Base-by-base conservation (phyloP, 768 basidiomycete species). In the Lyophyllum decastes region DNA sequence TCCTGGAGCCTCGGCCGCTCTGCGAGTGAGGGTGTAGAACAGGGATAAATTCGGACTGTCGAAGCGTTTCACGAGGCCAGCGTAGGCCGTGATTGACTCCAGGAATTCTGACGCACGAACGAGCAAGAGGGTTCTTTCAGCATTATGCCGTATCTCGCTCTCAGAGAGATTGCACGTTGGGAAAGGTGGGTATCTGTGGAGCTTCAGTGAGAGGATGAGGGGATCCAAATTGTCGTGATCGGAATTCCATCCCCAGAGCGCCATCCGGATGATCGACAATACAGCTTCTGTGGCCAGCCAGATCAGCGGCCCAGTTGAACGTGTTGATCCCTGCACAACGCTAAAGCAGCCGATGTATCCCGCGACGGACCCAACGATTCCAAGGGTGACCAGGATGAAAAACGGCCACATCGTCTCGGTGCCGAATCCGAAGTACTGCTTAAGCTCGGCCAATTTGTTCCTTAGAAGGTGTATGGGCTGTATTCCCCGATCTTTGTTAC, bases 201-300 rank as follows among this genome's bases (percentile, higher is more conserved):
- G 53, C 21, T 30, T 27, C 7, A 60, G 21, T 5, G 25, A 34
- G 11, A 57, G 1, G 22, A 21, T 34, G 19, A 57, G n/a, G 4
- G 49, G 49, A 26, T 45, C 49, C 3, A 25, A 22, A 25, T 64
- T 53, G n/a, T 58, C 59, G 12, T 7, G 43, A 24, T 27, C n/a
- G n/a, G 62, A 56, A 38, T 61, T 64, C 53, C 53, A 61, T 16
- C 55, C 57, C 62, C 62, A 64, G 16, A 65, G 21, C 10, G 50
- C 34, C 19, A 60, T 55, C 2, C 61, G 58, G 3, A 60, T 12
- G 11, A 60, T 11, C 0, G 64, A 57, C 12, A 65, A 49, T 9
- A 24, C 38, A 4, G 33, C 55, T 55, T 65, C 64, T 5, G 58
- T 11, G 21, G 24, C 19, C 16, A 65, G 58, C 64, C 64, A 65